Percentiles rank a stretch among this genome's conserved stretches.
These are phyloP conservation scores for Moesziomyces sp. DNA, from an alignment of 1,284 basidiomycete genomes.

Conservation along the genomic window DNA sequence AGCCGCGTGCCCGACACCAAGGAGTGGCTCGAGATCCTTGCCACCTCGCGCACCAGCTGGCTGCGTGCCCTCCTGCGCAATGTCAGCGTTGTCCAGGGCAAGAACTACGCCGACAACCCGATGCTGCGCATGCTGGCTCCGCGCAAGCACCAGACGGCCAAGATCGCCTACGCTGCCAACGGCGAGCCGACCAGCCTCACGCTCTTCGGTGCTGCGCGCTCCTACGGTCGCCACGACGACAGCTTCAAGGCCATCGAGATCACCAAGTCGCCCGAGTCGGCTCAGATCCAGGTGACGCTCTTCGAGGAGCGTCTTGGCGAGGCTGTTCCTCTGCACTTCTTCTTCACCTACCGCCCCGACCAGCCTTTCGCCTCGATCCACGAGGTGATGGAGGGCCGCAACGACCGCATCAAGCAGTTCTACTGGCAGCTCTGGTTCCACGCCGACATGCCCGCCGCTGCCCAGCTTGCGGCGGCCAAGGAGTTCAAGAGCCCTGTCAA, in stretches of 20 bases:
- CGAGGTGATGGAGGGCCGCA: constrained; percentile 85
- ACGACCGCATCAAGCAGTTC: constrained; percentile 82
- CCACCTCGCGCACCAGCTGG: constrained; percentile 85
- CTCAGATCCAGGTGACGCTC: constrained; percentile 78
- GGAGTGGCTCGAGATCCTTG: constrained; percentile 86
- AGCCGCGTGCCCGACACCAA: constrained; percentile 61
- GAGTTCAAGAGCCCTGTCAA: constrained; percentile 54
- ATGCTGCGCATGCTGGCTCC: constrained; percentile 87
- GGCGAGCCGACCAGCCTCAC: constrained; percentile 72
- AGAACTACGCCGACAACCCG: constrained; percentile 84
- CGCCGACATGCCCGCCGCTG: constrained; percentile 55
- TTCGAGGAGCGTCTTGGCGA: constrained; percentile 84
- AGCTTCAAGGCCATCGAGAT: constrained; percentile 84
- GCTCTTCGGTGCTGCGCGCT: constrained; percentile 82
- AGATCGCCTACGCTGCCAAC: constrained; percentile 71
- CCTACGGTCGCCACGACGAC: constrained; percentile 78
- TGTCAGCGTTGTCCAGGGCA: constrained; percentile 73
- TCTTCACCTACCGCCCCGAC: constrained; percentile 87
- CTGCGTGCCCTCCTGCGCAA: constrained; percentile 85
- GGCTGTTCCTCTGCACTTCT: constrained; percentile 82
- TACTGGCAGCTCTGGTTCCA: constrained; percentile 65
- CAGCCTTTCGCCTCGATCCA: constrained; percentile 93
- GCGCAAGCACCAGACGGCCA: constrained; percentile 80
- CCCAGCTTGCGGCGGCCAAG: constrained; percentile 40
- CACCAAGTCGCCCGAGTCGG: constrained; percentile 44